These are phyloP conservation scores for Cladosporium austrohemisphaericum DNA, from an alignment of 2,329 filamentous ascomycete genomes.

Conservation along the genomic window DNA sequence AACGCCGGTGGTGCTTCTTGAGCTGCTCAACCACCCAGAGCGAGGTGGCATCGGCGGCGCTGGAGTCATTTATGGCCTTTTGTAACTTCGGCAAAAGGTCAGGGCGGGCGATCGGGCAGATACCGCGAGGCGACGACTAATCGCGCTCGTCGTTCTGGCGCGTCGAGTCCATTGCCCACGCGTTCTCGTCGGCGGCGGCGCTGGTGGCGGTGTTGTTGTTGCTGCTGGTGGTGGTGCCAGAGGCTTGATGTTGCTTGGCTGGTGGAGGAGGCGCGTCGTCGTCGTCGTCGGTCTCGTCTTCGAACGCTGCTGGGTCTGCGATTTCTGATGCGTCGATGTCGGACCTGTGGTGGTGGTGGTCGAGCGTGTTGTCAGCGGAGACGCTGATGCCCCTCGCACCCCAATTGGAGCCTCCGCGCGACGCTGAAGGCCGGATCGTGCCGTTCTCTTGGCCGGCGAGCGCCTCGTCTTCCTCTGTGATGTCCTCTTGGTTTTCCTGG, in stretches of 20 bases:
- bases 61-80: not conserved
- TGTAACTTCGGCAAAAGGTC: not conserved
- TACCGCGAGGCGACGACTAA: not conserved
- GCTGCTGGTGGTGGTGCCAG: not conserved
- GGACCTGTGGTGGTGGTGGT: conserved; percentile 30
- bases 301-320: conserved; percentile 46
- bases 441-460: conserved; percentile 38
- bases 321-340: conserved; percentile 27
- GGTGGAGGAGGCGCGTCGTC: conserved; percentile 34
- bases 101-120: too few relatives aligned
- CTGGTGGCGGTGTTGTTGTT: not conserved
- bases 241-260: conserved; percentile 22
- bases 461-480: conserved; percentile 60
- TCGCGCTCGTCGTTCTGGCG: not conserved
- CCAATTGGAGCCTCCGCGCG: conserved; percentile 46
- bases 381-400: conserved; percentile 57
- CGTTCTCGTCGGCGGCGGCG: not conserved
- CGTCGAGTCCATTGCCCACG: not conserved
- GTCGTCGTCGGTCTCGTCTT: conserved; percentile 41
- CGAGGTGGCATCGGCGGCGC: not conserved
- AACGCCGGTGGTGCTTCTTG: not conserved
- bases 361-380: conserved; percentile 54
- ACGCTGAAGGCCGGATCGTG: conserved; percentile 23
- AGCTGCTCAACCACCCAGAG: not conserved
- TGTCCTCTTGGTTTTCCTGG: conserved; percentile 45